These are phyloP conservation scores for Fusarium mundagurra DNA, from an alignment of 2,329 filamentous ascomycete species.

Conservation along the genomic window DNA sequence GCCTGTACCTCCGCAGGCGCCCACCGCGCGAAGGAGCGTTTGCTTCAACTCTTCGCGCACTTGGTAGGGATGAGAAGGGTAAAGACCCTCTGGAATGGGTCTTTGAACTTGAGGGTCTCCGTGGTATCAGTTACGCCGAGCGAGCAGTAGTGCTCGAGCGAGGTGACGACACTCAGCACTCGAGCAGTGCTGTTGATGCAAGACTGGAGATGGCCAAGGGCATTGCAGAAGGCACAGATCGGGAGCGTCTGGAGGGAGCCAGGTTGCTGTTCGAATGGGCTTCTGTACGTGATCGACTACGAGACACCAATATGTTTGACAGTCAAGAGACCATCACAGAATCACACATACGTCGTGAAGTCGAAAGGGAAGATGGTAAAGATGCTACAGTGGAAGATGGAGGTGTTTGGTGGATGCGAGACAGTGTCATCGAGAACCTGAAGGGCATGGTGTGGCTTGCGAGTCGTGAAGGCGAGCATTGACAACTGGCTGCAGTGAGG, in stretches of 20 bases:
- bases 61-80: conserved; percentile 60
- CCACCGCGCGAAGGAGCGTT: conserved; percentile 76
- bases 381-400: conserved; percentile 42
- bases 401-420: conserved; percentile 64
- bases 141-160: conserved; percentile 68
- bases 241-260: conserved; percentile 58
- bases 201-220: conserved; percentile 71
- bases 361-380: conserved; percentile 32
- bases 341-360: conserved; percentile 25
- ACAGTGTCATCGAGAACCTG: conserved; percentile 63
- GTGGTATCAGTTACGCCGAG: conserved; percentile 71
- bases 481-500: conserved; percentile 1
- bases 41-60: conserved; percentile 75
- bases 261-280: conserved; percentile 67
- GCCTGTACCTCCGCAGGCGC: conserved; percentile 77
- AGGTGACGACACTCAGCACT: conserved; percentile 59
- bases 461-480: conserved; percentile 50
- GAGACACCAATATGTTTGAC: conserved; percentile 41
- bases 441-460: conserved; percentile 66
- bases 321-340: conserved; percentile 49
- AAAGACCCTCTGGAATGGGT: conserved; percentile 75
- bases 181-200: conserved; percentile 71
- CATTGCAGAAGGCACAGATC: conserved; percentile 54
- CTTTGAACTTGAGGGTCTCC: conserved; percentile 69
- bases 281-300: conserved; percentile 54